Conservation (phyloP, 768 basidiomycete species). For the Auricularia auricula-judae region DNA sequence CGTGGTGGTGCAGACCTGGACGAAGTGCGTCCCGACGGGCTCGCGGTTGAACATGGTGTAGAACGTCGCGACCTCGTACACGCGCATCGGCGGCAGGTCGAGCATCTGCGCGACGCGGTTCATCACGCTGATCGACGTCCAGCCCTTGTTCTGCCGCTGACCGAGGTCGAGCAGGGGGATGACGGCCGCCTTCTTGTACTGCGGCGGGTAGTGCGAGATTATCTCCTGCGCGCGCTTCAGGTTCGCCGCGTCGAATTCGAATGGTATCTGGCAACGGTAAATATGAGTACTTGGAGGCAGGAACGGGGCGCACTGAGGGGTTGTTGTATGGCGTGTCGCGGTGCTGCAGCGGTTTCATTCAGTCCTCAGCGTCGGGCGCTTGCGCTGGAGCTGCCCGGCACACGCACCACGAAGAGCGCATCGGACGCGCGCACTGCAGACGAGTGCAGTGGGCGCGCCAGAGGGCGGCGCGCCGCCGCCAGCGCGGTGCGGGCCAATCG, state of each 20-base stretch:
- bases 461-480: neutral
- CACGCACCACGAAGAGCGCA: conserved; percentile 75
- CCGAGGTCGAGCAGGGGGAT: conserved; percentile 95
- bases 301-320: conserved; percentile 46
- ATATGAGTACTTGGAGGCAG: neutral
- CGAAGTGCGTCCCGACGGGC: conserved; percentile 87
- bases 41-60: conserved; percentile 99
- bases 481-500: neutral
- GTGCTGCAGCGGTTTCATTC: conserved; percentile 44
- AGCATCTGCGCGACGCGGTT: conserved; percentile 92
- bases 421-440: conserved; percentile 52
- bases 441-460: conserved; percentile 10
- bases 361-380: conserved; percentile 2
- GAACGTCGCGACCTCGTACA: conserved; percentile 98
- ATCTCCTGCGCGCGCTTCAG: conserved; percentile 78
- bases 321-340: conserved; percentile 94
- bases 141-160: conserved; percentile 96
- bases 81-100: conserved; percentile 95
- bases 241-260: conserved; percentile 76
- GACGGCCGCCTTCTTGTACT: conserved; percentile 98
- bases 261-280: conserved; percentile 56
- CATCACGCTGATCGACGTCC: conserved; percentile 98
- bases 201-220: conserved; percentile 87
- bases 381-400: conserved; percentile 1
- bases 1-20: conserved; percentile 98